Base-by-base conservation (phyloP, 1,139 yeast species). In the Kluyveromyces sp. region DNA sequence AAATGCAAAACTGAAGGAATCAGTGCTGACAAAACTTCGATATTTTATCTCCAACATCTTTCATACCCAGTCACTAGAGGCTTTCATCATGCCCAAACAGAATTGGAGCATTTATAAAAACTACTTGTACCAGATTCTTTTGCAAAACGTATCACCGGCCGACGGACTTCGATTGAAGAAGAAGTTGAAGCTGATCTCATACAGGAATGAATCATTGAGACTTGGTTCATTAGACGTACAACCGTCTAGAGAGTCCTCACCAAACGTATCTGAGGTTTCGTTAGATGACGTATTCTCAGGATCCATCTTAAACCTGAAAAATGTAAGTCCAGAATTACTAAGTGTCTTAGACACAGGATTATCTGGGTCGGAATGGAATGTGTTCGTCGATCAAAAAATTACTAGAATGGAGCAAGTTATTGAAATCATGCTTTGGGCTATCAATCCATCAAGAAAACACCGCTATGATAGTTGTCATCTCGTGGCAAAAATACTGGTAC, bases 201-300 rank as follows among this genome's bases (percentile, higher is more conserved):
- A 78, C 52, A 65, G 89, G 54, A 83, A 83, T 57, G 86, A 82
- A 58, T 80, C 87, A n/a, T 64, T 83, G 40, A 77, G 80, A 70
- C 67, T 78, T 38, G 78, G 77, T 53, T 61, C 66, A 13, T 32
- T 47, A 12, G 36, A 37, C 49, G 63, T 4, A 18, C 48, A 37
- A 36, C 26, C 41, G 22, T 44, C 37, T 16, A 39, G 43, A 20
- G 29, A 42, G 16, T 17, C 43, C 15, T 34, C 39, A 3, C 29
- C 34, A 4, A 18, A 28, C 19, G 42, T 38, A 16, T 22, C 28
- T 8, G 39, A 39, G n/a, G 28, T 32, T 22, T 20, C 40, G 2
- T 34, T 22, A 16, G 46, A 44, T 7, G 29, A 33, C 8, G 39
- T 42, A 16, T 33, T 40, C 12, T 31, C 43, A 3, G 35, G 44